A percentile compares a stretch with the other conserved stretches of the same genome.
Conservation (phyloP, 306 rosid genomes). For the Acacia confusa region DNA sequence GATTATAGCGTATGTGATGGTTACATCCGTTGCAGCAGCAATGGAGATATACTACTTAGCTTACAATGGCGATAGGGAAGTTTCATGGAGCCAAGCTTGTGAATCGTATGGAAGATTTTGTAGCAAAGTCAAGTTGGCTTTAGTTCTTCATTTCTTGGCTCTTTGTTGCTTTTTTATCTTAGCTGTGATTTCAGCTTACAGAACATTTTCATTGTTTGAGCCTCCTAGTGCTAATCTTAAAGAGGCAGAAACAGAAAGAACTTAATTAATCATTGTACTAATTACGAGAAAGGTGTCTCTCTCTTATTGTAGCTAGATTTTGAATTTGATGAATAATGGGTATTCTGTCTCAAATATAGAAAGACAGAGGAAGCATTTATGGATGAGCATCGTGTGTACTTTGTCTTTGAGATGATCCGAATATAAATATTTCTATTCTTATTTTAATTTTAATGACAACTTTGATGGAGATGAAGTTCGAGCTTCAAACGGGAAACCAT, state of each 20-base stretch:
- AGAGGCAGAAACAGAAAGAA: slow-evolving; percentile 38
- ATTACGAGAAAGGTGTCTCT: not conserved
- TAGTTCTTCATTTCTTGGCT: slow-evolving; percentile 55
- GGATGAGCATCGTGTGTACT: not conserved
- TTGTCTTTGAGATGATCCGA: not conserved
- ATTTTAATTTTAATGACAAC: not conserved
- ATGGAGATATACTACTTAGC: slow-evolving; percentile 66
- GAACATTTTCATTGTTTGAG: slow-evolving; percentile 64
- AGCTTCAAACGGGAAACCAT: no score
- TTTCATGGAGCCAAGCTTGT: slow-evolving; percentile 94
- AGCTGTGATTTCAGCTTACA: slow-evolving; percentile 77
- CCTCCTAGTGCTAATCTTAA: slow-evolving; percentile 51
- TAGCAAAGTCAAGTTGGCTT: slow-evolving; percentile 67
- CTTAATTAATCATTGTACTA: not conserved
- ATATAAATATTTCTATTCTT: not conserved
- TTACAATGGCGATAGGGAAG: slow-evolving; percentile 66
- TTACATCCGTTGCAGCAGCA: slow-evolving; percentile 64
- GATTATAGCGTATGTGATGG: slow-evolving; percentile 70
- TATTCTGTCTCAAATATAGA: not conserved
- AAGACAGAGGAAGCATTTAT: not conserved
- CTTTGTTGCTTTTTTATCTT: slow-evolving; percentile 59
- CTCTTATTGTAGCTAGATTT: not conserved
- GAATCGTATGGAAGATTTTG: slow-evolving; percentile 71
- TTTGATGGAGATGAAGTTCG: not conserved
- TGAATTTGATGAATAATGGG: not conserved